Conservation (phyloP, 768 basidiomycete genomes). For the Pulveroboletus sp. region DNA sequence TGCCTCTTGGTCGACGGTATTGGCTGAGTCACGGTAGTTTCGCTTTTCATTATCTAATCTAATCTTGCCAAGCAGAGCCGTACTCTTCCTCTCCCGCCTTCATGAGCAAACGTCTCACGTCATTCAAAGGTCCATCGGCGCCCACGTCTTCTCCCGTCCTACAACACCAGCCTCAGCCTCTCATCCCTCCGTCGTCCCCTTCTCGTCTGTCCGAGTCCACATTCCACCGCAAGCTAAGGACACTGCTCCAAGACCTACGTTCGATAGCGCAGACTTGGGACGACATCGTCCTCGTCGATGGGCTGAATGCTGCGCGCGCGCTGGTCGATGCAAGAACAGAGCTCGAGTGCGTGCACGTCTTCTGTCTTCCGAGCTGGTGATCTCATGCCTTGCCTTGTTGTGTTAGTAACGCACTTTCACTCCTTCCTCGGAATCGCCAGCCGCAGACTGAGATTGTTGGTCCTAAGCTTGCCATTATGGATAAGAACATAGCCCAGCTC, state of each 20-base stretch:
- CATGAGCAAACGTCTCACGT: constrained; percentile 61
- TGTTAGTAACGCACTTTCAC: constrained; percentile 57
- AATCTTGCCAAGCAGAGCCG: constrained; percentile 5
- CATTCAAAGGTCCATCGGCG: constrained; percentile 76
- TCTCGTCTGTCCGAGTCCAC: constrained; percentile 57
- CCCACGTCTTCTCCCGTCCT: constrained; percentile 63
- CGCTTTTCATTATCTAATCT: constrained; percentile 15
- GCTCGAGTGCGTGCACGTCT: constrained; percentile 60
- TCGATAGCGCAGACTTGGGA: constrained; percentile 71
- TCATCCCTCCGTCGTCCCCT: constrained; percentile 39
- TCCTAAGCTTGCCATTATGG: constrained; percentile 66
- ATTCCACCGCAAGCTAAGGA: constrained; percentile 72
- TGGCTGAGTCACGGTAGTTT: neutral
- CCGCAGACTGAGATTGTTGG: constrained; percentile 58
- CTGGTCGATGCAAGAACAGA: constrained; percentile 79
- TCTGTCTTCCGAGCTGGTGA: neutral
- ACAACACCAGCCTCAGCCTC: constrained; percentile 32
- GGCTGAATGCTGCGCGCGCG: constrained; percentile 65
- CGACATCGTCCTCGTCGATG: constrained; percentile 74
- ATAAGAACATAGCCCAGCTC: constrained; percentile 54
- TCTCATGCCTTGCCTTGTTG: neutral
- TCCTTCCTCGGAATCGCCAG: constrained; percentile 45
- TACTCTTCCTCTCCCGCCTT: neutral
- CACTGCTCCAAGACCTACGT: constrained; percentile 63
- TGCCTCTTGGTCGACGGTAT: neutral